Percentiles rank a stretch among this genome's conserved stretches.
phyloP scores from a whole-genome alignment of 2,329 filamentous ascomycete genomes.

The Aspergillus brasiliensis region DNA sequence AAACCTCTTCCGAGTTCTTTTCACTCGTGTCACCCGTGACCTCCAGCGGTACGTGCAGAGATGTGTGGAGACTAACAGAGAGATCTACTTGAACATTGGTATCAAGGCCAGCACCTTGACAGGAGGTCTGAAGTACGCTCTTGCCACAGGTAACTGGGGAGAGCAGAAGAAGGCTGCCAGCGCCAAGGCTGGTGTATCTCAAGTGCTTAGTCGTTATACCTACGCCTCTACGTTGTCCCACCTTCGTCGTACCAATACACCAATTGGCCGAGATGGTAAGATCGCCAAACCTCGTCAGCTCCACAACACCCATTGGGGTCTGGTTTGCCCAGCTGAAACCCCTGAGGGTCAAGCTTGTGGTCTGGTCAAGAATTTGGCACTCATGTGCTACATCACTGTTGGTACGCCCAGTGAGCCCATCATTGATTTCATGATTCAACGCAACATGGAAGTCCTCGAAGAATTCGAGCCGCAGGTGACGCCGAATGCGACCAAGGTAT shows the following conservation, averaged over 20 bases:
- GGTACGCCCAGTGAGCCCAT: slow-evolving; percentile 89
- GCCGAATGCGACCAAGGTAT: slow-evolving; percentile 94
- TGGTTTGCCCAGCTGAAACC: slow-evolving; percentile 96
- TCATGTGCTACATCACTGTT: slow-evolving; percentile 98
- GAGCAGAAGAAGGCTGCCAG: slow-evolving; percentile 98
- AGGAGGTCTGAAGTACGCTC: slow-evolving; percentile 92
- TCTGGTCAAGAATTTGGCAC: slow-evolving; percentile 92
- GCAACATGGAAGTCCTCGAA: slow-evolving; percentile 94
- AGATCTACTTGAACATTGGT: slow-evolving; percentile 88
- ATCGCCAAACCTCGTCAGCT: slow-evolving; percentile 96
- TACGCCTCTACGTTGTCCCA: slow-evolving; percentile 96
- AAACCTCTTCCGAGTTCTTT: slow-evolving; percentile 92
- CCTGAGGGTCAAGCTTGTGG: slow-evolving; percentile 98
- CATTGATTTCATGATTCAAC: slow-evolving; percentile 90
- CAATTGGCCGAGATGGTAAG: slow-evolving; percentile 96
- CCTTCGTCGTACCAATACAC: slow-evolving; percentile 95
- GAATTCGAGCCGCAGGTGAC: slow-evolving; percentile 87
- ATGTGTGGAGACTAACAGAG: slow-evolving; percentile 83
- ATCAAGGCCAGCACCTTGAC: slow-evolving; percentile 90
- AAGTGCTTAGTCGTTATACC: slow-evolving; percentile 96
- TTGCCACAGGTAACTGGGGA: slow-evolving; percentile 98
- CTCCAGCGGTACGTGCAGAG: slow-evolving; percentile 88
- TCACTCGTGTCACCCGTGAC: slow-evolving; percentile 87
- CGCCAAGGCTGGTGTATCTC: slow-evolving; percentile 94
- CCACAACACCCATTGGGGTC: slow-evolving; percentile 97